Conservation (phyloP, 345 rosid species). For the Citropsis articulata region DNA sequence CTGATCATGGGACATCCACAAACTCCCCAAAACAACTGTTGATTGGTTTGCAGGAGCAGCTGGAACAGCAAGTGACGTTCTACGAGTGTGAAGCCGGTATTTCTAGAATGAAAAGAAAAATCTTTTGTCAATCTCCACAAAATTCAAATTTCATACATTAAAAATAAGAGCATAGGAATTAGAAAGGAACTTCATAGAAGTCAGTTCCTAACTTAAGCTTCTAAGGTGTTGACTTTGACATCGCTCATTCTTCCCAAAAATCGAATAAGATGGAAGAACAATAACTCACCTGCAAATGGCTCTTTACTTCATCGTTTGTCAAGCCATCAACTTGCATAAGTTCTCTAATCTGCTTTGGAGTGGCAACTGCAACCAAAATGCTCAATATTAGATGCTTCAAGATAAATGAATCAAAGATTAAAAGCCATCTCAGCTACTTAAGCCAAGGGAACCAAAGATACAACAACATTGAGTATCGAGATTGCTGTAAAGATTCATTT, state of each 20-base stretch:
- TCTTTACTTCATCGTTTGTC: slow-evolving; percentile 97
- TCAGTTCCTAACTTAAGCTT: not conserved
- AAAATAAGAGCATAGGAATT: not conserved
- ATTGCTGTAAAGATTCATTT: not conserved
- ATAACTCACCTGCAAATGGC: slow-evolving; percentile 83
- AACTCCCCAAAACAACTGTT: slow-evolving; percentile 46
- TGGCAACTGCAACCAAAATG: slow-evolving; percentile 59
- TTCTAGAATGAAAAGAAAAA: slow-evolving; percentile 49
- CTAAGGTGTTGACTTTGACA: slow-evolving; percentile 2
- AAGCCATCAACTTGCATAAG: slow-evolving; percentile 94
- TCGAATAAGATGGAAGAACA: not conserved
- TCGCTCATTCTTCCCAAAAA: slow-evolving; percentile 7
- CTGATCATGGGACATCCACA: slow-evolving; percentile 59
- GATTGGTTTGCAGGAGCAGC: slow-evolving; percentile 46
- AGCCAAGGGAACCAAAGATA: not conserved
- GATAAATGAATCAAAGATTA: not conserved
- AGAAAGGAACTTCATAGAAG: not conserved
- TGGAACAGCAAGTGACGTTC: slow-evolving; percentile 27
- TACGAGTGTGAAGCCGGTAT: slow-evolving; percentile 70
- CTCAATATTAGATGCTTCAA: slow-evolving; percentile 10
- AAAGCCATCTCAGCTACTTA: not conserved
- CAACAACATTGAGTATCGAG: not conserved
- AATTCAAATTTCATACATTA: not conserved
- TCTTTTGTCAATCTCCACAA: slow-evolving; percentile 10
- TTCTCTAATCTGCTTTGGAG: slow-evolving; percentile 95